These are phyloP conservation scores for Madurella mycetomatis DNA, from an alignment of 2,329 filamentous ascomycete species.

Conservation along the genomic window DNA sequence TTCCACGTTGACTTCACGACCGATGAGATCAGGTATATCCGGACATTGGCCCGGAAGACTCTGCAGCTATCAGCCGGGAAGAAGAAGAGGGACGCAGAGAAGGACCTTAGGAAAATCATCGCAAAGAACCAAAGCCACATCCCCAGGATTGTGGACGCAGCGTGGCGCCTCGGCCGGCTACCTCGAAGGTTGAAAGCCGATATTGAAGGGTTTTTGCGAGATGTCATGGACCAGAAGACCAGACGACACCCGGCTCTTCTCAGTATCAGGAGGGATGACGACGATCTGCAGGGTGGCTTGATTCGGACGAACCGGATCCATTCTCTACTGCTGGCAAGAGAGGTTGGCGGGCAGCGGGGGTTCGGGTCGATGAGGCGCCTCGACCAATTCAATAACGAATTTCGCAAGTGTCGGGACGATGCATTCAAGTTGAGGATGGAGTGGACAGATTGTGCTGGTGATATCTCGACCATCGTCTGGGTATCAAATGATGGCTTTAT, in stretches of 20 bases:
- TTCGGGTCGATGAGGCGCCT: slow-evolving; percentile 40
- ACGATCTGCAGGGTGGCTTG: slow-evolving; percentile 27
- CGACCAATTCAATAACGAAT: slow-evolving; percentile 43
- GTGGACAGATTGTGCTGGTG: slow-evolving; percentile 59
- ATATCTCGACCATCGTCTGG: slow-evolving; percentile 57
- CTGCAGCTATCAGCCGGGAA: slow-evolving; percentile 11
- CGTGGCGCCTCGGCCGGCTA: slow-evolving; percentile 9
- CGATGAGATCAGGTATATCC: slow-evolving; percentile 32
- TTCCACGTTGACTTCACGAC: slow-evolving; percentile 46
- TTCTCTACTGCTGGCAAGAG: slow-evolving; percentile 45
- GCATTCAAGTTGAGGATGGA: slow-evolving; percentile 46
- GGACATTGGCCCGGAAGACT: background rate
- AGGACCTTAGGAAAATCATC: slow-evolving; percentile 20
- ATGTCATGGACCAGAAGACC: slow-evolving; percentile 29
- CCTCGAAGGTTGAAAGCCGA: slow-evolving; percentile 30
- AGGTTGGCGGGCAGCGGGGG: slow-evolving; percentile 43
- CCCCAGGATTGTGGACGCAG: slow-evolving; percentile 6
- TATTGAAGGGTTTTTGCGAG: slow-evolving; percentile 36
- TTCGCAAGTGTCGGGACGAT: slow-evolving; percentile 47
- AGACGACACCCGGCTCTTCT: slow-evolving; percentile 26
- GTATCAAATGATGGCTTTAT: slow-evolving; percentile 49
- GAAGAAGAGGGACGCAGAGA: slow-evolving; percentile 12
- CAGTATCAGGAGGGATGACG: slow-evolving; percentile 31
- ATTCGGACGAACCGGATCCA: slow-evolving; percentile 33
- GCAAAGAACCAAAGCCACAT: slow-evolving; percentile 1